These are phyloP conservation scores for Leccinum uliginosum DNA, from an alignment of 768 basidiomycete genomes.

Conservation along the genomic window DNA sequence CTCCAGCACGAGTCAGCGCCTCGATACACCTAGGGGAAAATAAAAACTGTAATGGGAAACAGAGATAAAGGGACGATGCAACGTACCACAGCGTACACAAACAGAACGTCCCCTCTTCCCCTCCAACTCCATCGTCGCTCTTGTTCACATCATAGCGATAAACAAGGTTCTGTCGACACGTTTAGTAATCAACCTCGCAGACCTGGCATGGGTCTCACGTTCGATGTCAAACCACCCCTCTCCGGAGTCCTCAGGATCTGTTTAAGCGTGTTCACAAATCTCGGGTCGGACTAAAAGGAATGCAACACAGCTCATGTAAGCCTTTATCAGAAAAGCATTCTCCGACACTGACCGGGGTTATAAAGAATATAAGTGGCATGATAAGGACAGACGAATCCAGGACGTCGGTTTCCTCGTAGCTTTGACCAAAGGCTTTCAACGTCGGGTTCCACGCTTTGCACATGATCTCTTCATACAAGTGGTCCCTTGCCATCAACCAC, in stretches of 20 bases:
- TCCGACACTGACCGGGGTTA: slow-evolving; percentile 55
- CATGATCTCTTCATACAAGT: slow-evolving; percentile 93
- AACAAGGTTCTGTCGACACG: slow-evolving; percentile 60
- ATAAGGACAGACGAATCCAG: slow-evolving; percentile 87
- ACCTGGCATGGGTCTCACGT: slow-evolving; percentile 38
- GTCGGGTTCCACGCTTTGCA: slow-evolving; percentile 78
- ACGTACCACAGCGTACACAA: slow-evolving; percentile 77
- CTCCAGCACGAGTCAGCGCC: slow-evolving; percentile 83
- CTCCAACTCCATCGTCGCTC: slow-evolving; percentile 91
- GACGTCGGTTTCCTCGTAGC: slow-evolving; percentile 80
- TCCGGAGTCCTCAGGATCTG: slow-evolving; percentile 84
- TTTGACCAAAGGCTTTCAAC: slow-evolving; percentile 73
- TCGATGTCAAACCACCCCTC: slow-evolving; percentile 86
- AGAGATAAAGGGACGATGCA: background rate
- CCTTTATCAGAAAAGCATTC: background rate
- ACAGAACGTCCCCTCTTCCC: slow-evolving; percentile 93
- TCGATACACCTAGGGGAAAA: slow-evolving; percentile 65
- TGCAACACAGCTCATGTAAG: background rate
- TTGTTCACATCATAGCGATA: slow-evolving; percentile 86
- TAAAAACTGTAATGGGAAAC: background rate
- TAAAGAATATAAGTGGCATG: slow-evolving; percentile 93
- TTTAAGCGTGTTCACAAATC: slow-evolving; percentile 83
- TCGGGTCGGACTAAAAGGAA: slow-evolving; percentile 64
- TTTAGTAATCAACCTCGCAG: slow-evolving; percentile 5
- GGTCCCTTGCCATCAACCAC: slow-evolving; percentile 77